phyloP scores from a whole-genome alignment of 1,139 yeast species.

The Debaryomyces sp. region DNA sequence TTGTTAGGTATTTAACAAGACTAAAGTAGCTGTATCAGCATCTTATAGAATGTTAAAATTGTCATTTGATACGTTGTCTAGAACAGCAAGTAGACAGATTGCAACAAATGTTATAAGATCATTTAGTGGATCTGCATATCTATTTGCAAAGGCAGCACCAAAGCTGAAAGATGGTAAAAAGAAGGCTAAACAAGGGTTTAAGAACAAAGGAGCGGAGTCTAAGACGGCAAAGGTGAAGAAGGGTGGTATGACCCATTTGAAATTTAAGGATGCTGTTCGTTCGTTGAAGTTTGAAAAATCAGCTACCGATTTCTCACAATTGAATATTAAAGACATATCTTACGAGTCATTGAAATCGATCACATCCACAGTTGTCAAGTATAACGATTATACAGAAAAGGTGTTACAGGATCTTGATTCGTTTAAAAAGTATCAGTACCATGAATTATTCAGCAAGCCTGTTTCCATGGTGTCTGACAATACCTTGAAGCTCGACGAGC shows the following conservation, averaged over 20 bases:
- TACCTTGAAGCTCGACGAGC: conserved; percentile 26
- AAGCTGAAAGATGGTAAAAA: conserved; percentile 28
- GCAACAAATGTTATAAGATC: background rate
- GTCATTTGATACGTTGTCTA: conserved; percentile 1
- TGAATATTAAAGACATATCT: conserved; percentile 20
- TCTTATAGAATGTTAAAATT: conserved; percentile 4
- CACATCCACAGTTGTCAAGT: conserved; percentile 27
- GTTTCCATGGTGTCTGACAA: conserved; percentile 51
- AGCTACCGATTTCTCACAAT: conserved; percentile 25
- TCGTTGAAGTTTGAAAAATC: conserved; percentile 36
- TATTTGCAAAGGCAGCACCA: conserved; percentile 20
- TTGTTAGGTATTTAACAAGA: background rate
- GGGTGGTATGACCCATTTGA: conserved; percentile 48
- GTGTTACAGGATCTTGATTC: conserved; percentile 49
- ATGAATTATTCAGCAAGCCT: conserved; percentile 62
- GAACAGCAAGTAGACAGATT: background rate
- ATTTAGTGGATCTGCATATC: conserved; percentile 11
- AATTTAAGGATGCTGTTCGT: conserved; percentile 44
- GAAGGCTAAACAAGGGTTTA: conserved; percentile 30
- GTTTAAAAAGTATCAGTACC: conserved; percentile 65
- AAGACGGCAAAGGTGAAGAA: conserved; percentile 32
- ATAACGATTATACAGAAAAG: conserved; percentile 21
- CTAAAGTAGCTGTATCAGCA: conserved; percentile 1
- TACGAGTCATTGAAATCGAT: conserved; percentile 14
- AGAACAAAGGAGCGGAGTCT: conserved; percentile 18